Conservation (phyloP, 2,329 filamentous ascomycete genomes). For the Calonectria pseudoturangicola region DNA sequence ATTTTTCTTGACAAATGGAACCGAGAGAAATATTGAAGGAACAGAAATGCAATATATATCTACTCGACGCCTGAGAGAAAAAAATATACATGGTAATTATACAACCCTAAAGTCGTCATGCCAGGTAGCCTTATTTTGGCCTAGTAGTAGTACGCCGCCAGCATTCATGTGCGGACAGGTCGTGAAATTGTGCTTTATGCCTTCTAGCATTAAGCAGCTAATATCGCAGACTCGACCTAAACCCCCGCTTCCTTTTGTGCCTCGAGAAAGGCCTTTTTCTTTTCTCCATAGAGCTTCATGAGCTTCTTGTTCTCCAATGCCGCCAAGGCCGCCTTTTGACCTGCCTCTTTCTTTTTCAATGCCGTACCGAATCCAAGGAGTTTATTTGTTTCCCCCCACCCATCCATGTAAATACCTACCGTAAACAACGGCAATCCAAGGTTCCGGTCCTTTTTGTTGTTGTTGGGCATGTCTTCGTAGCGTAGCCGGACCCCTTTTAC, state of each 20-base stretch:
- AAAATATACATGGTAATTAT: background rate
- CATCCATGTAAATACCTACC: slow-evolving; percentile 79
- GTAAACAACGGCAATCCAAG: slow-evolving; percentile 75
- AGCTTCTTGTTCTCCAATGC: slow-evolving; percentile 81
- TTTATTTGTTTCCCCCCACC: slow-evolving; percentile 79
- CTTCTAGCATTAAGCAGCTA: slow-evolving; percentile 22
- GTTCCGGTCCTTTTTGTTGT: slow-evolving; percentile 72
- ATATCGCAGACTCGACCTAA: slow-evolving; percentile 6
- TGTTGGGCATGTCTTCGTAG: slow-evolving; percentile 74
- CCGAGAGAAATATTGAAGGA: background rate
- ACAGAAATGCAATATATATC: background rate
- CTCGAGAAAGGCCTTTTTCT: slow-evolving; percentile 67
- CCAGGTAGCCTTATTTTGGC: background rate
- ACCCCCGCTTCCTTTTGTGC: slow-evolving; percentile 49
- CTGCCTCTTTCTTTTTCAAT: slow-evolving; percentile 81
- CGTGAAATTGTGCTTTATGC: slow-evolving; percentile 34
- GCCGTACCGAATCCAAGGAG: slow-evolving; percentile 79
- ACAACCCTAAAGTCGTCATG: slow-evolving; percentile 8
- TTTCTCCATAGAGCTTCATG: slow-evolving; percentile 69
- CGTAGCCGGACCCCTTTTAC: slow-evolving; percentile 75
- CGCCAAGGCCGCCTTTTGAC: slow-evolving; percentile 77
- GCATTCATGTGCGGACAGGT: background rate
- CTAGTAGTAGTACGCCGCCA: background rate
- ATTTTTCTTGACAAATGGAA: background rate
- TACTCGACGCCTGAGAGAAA: too few relatives aligned